Evolutionary conservation across 805 yeast genomes (phyloP).

Genomic region (Nakazawaea molendinolei): DNA sequence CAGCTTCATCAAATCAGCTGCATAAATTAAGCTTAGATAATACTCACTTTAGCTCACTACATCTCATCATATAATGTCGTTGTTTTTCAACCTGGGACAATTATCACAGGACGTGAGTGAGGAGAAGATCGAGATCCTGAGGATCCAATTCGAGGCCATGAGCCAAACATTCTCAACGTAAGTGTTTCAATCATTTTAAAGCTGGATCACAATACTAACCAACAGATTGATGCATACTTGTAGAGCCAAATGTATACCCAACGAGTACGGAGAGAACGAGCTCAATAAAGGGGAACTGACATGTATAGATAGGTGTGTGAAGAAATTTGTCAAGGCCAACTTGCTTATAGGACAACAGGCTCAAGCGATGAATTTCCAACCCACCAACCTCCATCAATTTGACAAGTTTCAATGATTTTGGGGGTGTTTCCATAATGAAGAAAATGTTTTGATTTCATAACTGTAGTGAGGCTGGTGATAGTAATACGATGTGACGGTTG

Average conservation of each 20-base stretch:
- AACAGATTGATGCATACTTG: slow-evolving; percentile 53
- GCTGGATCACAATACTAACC: too few relatives aligned
- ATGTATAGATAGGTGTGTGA: slow-evolving; percentile 82
- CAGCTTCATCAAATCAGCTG: too few relatives aligned
- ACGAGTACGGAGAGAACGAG: slow-evolving; percentile 80
- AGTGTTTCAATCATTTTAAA: slow-evolving; percentile 14
- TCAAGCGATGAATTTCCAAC: slow-evolving; percentile 36
- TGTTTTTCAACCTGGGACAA: slow-evolving; percentile 43
- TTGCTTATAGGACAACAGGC: slow-evolving; percentile 49
- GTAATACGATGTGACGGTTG: too few relatives aligned
- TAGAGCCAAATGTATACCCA: slow-evolving; percentile 71
- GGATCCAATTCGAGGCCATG: slow-evolving; percentile 63
- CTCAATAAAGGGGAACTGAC: slow-evolving; percentile 76
- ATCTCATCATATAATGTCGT: too few relatives aligned
- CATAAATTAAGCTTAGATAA: not conserved
- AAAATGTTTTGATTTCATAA: too few relatives aligned
- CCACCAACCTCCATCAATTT: slow-evolving; percentile 39
- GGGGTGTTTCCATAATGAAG: too few relatives aligned
- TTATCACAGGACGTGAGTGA: slow-evolving; percentile 49
- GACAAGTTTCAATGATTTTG: too few relatives aligned
- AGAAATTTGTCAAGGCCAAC: slow-evolving; percentile 75
- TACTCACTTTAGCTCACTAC: not conserved
- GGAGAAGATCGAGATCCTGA: slow-evolving; percentile 56
- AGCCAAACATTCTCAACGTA: slow-evolving; percentile 42
- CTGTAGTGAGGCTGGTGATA: too few relatives aligned